Conservation (phyloP, 2,329 filamentous ascomycete species). For the Fusarium marasasianum region DNA sequence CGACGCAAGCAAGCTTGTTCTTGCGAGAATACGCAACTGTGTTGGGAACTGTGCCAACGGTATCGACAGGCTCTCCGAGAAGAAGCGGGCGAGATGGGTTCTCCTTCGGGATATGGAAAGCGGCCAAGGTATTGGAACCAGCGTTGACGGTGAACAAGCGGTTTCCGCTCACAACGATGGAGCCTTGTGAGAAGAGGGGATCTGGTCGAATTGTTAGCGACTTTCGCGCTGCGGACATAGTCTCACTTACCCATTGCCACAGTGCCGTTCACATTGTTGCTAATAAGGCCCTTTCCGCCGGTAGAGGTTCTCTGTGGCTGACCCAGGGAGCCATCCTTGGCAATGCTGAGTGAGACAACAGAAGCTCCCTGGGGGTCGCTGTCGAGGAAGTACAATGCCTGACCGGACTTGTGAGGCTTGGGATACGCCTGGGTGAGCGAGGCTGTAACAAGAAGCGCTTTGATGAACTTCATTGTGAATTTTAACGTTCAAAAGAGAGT, state of each 20-base stretch:
- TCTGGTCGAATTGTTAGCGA: background rate
- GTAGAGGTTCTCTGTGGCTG: background rate
- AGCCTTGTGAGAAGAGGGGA: background rate
- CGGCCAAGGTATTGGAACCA: constrained; percentile 1
- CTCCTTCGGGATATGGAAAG: background rate
- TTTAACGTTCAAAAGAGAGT: no score
- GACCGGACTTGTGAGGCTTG: background rate
- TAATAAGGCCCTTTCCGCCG: background rate
- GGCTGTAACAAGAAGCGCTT: background rate
- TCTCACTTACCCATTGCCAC: background rate
- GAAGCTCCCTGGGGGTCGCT: constrained; percentile 7
- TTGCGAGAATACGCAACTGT: constrained; percentile 5
- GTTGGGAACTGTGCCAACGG: background rate
- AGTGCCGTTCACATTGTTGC: background rate
- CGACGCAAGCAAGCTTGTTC: background rate
- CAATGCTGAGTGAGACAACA: constrained; percentile 1
- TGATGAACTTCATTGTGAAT: background rate
- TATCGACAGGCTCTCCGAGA: background rate
- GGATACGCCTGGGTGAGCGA: background rate
- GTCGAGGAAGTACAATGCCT: constrained; percentile 4
- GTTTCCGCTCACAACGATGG: background rate
- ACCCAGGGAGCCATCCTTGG: background rate
- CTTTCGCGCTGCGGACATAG: no score
- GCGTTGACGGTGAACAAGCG: constrained; percentile 1
- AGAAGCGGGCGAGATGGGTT: background rate